A percentile compares a stretch with the other conserved stretches of the same genome.
These are phyloP conservation scores for Tylopilus sp. DNA, from an alignment of 1,284 basidiomycete species.

Conservation along the genomic window DNA sequence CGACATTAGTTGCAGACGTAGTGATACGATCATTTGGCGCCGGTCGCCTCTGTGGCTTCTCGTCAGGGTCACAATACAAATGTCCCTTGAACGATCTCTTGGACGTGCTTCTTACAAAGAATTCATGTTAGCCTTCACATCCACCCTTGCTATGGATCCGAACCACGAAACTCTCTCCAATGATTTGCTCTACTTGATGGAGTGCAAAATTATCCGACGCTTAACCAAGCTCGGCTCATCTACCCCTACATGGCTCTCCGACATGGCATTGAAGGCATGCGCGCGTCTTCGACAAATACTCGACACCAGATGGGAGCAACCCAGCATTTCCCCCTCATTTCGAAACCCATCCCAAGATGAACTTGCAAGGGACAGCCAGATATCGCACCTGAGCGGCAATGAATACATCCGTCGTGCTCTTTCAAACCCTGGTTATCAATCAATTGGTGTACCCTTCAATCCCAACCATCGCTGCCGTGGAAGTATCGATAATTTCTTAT, in stretches of 20 bases:
- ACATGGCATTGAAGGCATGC: constrained; percentile 4
- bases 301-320: constrained; percentile 1
- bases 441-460: constrained; percentile 14
- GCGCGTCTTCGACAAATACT: constrained; percentile 7
- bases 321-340: constrained; percentile 11
- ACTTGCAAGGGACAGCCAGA: constrained; percentile 30
- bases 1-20: constrained; percentile 5
- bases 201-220: constrained; percentile 45
- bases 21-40: constrained; percentile 24
- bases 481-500: constrained; percentile 26
- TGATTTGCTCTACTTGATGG: constrained; percentile 41
- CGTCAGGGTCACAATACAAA: too few species aligned
- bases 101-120: too few species aligned
- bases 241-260: constrained; percentile 16
- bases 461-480: constrained; percentile 15
- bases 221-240: constrained; percentile 45
- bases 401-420: constrained; percentile 16
- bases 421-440: neutral
- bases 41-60: constrained; percentile 40
- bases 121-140: too few species aligned
- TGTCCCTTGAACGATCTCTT: too few species aligned
- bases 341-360: constrained; percentile 39
- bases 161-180: constrained; percentile 33
- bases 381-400: constrained; percentile 14
- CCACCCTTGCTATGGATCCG: constrained; percentile 14